These are phyloP conservation scores for Globisporangium viniferum DNA, from an alignment of 352 stramenopile species.

Conservation along the genomic window DNA sequence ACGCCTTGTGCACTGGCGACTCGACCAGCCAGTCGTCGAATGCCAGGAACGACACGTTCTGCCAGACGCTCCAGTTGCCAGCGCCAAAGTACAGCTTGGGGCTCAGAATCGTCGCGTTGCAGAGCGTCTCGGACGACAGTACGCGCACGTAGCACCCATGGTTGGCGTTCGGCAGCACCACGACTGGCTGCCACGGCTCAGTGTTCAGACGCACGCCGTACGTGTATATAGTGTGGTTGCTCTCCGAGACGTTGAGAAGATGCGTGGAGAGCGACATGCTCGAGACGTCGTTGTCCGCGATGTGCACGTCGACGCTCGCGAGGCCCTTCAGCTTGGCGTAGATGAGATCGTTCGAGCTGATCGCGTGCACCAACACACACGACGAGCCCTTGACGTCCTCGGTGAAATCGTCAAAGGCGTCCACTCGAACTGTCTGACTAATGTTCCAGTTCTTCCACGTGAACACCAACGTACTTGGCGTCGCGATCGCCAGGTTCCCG, in stretches of 20 bases:
- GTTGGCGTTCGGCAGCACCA: slow-evolving; percentile 39
- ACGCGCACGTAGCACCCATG: slow-evolving; percentile 52
- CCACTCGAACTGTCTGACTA: slow-evolving; percentile 43
- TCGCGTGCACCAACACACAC: slow-evolving; percentile 47
- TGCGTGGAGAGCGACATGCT: slow-evolving; percentile 48
- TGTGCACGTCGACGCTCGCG: slow-evolving; percentile 40
- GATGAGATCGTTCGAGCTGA: slow-evolving; percentile 66
- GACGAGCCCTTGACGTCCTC: slow-evolving; percentile 44
- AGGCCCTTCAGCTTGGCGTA: slow-evolving; percentile 49
- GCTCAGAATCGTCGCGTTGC: slow-evolving; percentile 56
- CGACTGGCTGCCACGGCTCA: slow-evolving; percentile 60
- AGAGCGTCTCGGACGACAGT: slow-evolving; percentile 29
- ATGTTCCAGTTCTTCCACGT: slow-evolving; percentile 74
- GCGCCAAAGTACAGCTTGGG: slow-evolving; percentile 48
- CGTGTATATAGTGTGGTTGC: slow-evolving; percentile 31
- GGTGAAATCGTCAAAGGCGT: slow-evolving; percentile 59
- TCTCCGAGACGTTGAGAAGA: slow-evolving; percentile 35
- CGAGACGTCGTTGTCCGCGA: slow-evolving; percentile 63
- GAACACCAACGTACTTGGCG: slow-evolving; percentile 42
- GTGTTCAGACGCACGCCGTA: slow-evolving; percentile 58
- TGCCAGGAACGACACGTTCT: slow-evolving; percentile 49
- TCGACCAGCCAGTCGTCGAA: slow-evolving; percentile 69
- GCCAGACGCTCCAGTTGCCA: slow-evolving; percentile 63
- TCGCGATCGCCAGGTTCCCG: slow-evolving; percentile 38
- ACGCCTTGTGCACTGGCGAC: slow-evolving; percentile 35